Base-by-base conservation (phyloP, 2,329 filamentous ascomycete genomes). In the Hymenoscyphus linearis region DNA sequence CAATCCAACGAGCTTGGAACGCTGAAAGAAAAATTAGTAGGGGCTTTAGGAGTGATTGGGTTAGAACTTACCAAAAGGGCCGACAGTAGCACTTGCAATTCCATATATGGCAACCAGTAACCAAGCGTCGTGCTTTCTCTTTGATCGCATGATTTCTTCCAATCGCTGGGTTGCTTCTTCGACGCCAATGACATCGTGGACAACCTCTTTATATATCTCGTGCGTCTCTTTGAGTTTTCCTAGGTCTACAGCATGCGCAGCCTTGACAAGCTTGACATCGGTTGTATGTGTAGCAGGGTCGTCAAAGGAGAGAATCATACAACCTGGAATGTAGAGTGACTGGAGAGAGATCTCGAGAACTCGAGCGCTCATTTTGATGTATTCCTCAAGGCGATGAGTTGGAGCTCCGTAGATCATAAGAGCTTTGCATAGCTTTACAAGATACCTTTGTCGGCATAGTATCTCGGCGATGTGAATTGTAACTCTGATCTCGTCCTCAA, bases 291-390 rank as follows among this genome's bases (percentile, higher is more conserved):
- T 90, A 0, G 78, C 76, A 4, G 77, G 75, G 74, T 93, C 90
- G 70, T 90, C 92, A 70, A 97, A 96, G 4, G 91, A 93, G 71
- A 96, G 89, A 60, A 97, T 90, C 93, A 97, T 97, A 71, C 90
- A 96, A 0, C 90, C 90, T 0, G 93, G 92, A 34, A 96, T 85
- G 72, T 96, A 97, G 25, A 96, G 77, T 68, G 95, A 96, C 69
- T 96, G 91, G 5, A 88, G 89, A 66, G 96, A 89, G 16, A 96
- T 93, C 74, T 93, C 90, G 40, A 97, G 82, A 1, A 95, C 90
- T n/a, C 90, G 83, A 1, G 93, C 88, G 9, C 90, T 92, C 89
- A 93, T 96, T 65, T 83, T 87, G 84, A 97, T 87, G 74, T 96
- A 96, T 72, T 96, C 89, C 74, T 97, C 93, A 22, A 97, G 79